A percentile compares a stretch with the other conserved stretches of the same genome.
Evolutionary conservation across 169 alveolate species (phyloP).

Genomic region (Plasmodium falciparum): DNA sequence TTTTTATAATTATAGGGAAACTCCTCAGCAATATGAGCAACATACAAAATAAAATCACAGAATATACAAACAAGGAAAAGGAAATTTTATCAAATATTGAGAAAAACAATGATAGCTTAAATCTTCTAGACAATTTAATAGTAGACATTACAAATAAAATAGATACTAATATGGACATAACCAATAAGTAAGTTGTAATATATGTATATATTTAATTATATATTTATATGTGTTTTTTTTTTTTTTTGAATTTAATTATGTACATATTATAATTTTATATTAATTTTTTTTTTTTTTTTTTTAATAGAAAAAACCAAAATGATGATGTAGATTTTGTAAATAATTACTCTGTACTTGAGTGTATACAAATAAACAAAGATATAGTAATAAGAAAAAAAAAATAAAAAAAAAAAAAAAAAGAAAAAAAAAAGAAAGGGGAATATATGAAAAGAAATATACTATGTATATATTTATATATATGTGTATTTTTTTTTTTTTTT

Average conservation of each 20-base stretch:
- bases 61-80: constrained; percentile 16
- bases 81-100: constrained; percentile 42
- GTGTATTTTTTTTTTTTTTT: too few species aligned
- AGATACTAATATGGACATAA: neutral
- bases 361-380: constrained; percentile 43
- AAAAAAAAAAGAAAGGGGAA: too few species aligned
- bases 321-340: constrained; percentile 29
- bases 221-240: neutral
- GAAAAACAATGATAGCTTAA: constrained; percentile 12
- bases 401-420: too few species aligned
- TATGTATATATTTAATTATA: neutral
- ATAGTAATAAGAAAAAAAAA: constrained; percentile 18
- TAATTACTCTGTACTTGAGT: constrained; percentile 22
- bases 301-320: constrained; percentile 33
- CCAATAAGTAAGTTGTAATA: constrained; percentile 25
- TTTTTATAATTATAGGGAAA: constrained; percentile 7
- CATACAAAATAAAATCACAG: constrained; percentile 9
- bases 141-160: constrained; percentile 29
- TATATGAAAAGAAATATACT: too few species aligned
- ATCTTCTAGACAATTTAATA: constrained; percentile 19
- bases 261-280: neutral
- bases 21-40: constrained; percentile 26
- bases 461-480: neutral
- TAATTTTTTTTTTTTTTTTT: neutral
- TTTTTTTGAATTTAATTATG: neutral